Conservation (phyloP, 768 basidiomycete genomes). For the Aureoboletus auriporus region DNA sequence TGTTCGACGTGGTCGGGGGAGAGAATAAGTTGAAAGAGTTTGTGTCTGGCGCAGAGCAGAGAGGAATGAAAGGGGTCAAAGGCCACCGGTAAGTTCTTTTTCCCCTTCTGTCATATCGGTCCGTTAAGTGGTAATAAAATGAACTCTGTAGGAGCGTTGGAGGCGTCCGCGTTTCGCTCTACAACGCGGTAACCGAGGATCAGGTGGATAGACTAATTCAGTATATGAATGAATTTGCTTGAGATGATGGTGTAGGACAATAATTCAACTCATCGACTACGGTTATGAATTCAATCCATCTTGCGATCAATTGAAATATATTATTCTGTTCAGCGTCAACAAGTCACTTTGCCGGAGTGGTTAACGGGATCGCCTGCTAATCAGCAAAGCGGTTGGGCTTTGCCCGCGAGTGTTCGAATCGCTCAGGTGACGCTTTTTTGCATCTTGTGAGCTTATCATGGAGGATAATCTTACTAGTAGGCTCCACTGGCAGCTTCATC, state of each 20-base stretch:
- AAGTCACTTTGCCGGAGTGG: conserved; percentile 93
- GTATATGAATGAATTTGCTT: conserved; percentile 56
- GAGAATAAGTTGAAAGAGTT: conserved; percentile 74
- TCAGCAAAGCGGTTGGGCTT: conserved; percentile 51
- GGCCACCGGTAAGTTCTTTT: conserved; percentile 76
- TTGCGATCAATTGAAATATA: too few species aligned
- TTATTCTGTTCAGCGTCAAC: accelerated
- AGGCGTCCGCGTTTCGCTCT: conserved; percentile 79
- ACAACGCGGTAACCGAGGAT: conserved; percentile 83
- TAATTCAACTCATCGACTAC: neutral
- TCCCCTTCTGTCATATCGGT: conserved; percentile 1
- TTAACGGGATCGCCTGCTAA: conserved; percentile 84
- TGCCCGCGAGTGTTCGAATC: conserved; percentile 63
- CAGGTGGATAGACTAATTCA: conserved; percentile 58
- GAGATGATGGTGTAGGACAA: neutral
- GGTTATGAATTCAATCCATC: too few species aligned
- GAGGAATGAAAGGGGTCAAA: conserved; percentile 81
- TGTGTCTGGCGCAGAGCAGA: conserved; percentile 72
- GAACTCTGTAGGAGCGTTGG: conserved; percentile 47
- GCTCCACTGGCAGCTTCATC: too few species aligned
- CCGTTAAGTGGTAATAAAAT: neutral
- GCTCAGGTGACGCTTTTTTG: conserved; percentile 53
- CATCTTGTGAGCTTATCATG: too few species aligned
- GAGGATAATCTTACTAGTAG: too few species aligned
- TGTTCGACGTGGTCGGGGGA: conserved; percentile 73